A percentile compares a stretch with the other conserved stretches of the same genome.
Conservation (phyloP, 2,329 filamentous ascomycete genomes). For the Aspergillus texensis region DNA sequence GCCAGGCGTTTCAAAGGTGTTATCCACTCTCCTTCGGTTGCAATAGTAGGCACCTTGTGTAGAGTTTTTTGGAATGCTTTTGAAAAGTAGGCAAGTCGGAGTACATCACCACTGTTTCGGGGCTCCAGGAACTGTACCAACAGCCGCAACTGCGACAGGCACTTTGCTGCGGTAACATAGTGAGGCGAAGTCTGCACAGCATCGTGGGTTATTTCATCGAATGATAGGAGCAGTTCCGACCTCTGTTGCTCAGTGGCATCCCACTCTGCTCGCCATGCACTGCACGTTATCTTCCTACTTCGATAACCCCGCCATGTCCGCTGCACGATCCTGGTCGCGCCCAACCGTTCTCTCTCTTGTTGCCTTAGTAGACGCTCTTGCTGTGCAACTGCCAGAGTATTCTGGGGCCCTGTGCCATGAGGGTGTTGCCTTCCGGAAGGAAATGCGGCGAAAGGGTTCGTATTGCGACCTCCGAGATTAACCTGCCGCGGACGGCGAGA, state of each 20-base stretch:
- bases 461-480: conserved; percentile 83
- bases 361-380: conserved; percentile 81
- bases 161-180: conserved; percentile 40
- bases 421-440: conserved; percentile 61
- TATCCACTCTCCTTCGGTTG: conserved; percentile 45
- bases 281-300: conserved; percentile 61
- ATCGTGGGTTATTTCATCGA: conserved; percentile 48
- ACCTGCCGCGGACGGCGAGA: conserved; percentile 86
- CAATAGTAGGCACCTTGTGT: conserved; percentile 38
- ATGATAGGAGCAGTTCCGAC: conserved; percentile 28
- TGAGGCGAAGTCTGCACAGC: conserved; percentile 47
- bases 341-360: conserved; percentile 74
- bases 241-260: conserved; percentile 59
- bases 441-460: conserved; percentile 72
- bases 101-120: conserved; percentile 41
- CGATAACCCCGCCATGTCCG: conserved; percentile 78
- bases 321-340: conserved; percentile 75
- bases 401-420: conserved; percentile 66
- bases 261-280: conserved; percentile 62
- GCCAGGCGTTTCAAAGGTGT: conserved; percentile 43
- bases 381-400: conserved; percentile 81
- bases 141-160: conserved; percentile 62
- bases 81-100: conserved; percentile 49
- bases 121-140: conserved; percentile 68
- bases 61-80: conserved; percentile 44